Evolutionary conservation across 2,329 filamentous ascomycete genomes (phyloP), one percentile per base, ranked within the genome.

Genomic region (Colletotrichum scovillei): DNA sequence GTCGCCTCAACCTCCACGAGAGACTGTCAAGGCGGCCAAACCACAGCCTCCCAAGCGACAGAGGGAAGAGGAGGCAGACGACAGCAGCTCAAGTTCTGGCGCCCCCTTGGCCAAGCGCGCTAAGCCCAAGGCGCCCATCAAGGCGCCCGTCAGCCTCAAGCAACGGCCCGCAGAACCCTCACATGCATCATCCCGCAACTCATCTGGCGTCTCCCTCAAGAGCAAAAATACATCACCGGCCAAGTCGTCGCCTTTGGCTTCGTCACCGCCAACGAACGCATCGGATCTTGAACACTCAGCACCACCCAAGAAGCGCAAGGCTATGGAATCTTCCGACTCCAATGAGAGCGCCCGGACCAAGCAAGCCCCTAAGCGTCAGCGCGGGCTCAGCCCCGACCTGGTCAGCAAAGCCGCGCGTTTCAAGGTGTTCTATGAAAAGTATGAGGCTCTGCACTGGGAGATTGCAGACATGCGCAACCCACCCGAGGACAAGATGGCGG

Each of bases 171-270:
- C 88, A 0, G 87, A 90, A 63, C 82, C 82, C 30, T 87, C 84
- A 75, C 86, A 87, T 71, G 84, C 84, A 71, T 86, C 87, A 22
- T 85, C 86, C 53, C 81, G 81, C 35, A 79, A 76, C 30, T 83
- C 83, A 1, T 84, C 86, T 6, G 82, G 80, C 9, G 77, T 82
- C 35, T 85, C 86, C 1, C 80, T 83, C 70, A 81, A 83, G 76
- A 81, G 78, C 76, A 74, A 78, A 71, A 84, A 86, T 74, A 91
- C 87, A 0, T 91, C 89, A 7, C 90, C 89, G 0, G 84, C 85
- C 63, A 92, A 92, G 79, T 92, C 91, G 2, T 92, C 91, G 11
- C 91, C 90, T 4, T 83, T 92, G 22, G 90, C 90, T n/a, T 90
- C 90, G 1, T 92, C 90, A 7, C 90, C 90, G 14, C 90, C 90